These are phyloP conservation scores for Nannochloropsis gaditana DNA, from an alignment of 108 stramenopile genomes.

Conservation along the genomic window DNA sequence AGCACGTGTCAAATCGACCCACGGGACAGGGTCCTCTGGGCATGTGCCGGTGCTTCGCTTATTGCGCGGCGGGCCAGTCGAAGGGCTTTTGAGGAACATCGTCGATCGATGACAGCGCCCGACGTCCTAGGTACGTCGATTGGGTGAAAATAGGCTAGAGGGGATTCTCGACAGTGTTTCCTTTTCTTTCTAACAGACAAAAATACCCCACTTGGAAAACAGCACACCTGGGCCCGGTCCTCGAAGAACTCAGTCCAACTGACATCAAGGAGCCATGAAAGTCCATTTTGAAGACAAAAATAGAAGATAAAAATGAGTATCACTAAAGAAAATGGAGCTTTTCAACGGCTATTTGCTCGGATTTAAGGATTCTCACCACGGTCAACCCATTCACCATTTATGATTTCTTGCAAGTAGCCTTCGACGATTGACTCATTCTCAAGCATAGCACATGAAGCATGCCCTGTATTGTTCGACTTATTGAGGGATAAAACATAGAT, in stretches of 20 bases:
- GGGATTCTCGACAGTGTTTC: background rate
- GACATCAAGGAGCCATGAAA: no score
- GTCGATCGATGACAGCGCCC: slow-evolving; percentile 32
- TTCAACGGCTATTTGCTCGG: no score
- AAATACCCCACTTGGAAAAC: background rate
- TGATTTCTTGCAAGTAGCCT: no score
- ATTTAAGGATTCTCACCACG: no score
- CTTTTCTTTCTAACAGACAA: background rate
- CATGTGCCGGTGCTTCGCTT: slow-evolving; percentile 28
- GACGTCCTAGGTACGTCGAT: slow-evolving; percentile 21
- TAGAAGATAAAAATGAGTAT: no score
- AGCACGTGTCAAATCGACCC: background rate
- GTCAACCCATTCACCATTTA: no score
- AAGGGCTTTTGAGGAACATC: slow-evolving; percentile 25
- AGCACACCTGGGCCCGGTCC: slow-evolving; percentile 9
- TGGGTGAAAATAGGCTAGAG: background rate
- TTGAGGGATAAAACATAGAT: no score
- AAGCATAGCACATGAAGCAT: no score
- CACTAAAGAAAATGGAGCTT: no score
- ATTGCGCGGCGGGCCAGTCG: slow-evolving; percentile 28
- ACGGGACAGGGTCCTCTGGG: slow-evolving; percentile 25
- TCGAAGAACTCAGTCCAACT: background rate
- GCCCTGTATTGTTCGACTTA: no score
- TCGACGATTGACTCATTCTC: no score
- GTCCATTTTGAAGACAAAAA: no score